Evolutionary conservation across 805 yeast species (phyloP).

Genomic region (Metschnikowia similis): DNA sequence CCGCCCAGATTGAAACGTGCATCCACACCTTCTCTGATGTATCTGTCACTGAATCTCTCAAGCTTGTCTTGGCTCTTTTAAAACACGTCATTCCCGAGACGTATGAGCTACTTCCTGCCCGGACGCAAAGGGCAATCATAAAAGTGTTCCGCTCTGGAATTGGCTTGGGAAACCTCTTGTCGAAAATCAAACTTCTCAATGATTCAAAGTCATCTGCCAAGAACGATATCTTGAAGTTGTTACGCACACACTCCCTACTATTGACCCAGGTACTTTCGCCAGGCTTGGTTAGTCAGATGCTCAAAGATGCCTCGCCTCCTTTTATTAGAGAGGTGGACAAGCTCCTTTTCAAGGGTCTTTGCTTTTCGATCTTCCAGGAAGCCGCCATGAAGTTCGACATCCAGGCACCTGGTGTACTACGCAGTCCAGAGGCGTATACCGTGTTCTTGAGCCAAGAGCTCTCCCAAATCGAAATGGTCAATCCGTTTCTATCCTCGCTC

Average conservation of each 20-base stretch:
- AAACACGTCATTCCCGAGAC: conserved; percentile 33
- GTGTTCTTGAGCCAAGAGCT: conserved; percentile 19
- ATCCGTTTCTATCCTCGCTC: conserved; percentile 20
- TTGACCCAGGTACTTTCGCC: conserved; percentile 15
- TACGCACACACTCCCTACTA: conserved; percentile 12
- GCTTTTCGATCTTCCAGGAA: conserved; percentile 25
- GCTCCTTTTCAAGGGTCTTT: conserved; percentile 32
- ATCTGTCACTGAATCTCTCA: not conserved
- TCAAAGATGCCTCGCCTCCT: conserved; percentile 2
- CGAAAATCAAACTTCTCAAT: conserved; percentile 9
- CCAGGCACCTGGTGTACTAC: conserved; percentile 12
- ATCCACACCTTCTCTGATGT: not conserved
- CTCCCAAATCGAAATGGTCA: conserved; percentile 12
- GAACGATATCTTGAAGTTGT: not conserved
- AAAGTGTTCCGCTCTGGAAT: conserved; percentile 19
- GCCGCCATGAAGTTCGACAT: conserved; percentile 10
- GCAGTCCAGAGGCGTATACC: conserved; percentile 19
- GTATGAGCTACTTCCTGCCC: conserved; percentile 18
- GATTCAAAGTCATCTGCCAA: conserved; percentile 13
- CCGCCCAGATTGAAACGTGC: conserved; percentile 11
- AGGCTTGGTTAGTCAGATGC: conserved; percentile 13
- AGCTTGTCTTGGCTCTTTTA: conserved; percentile 22
- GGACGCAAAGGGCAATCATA: conserved; percentile 9
- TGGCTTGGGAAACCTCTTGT: conserved; percentile 32
- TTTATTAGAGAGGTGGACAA: conserved; percentile 33